Evolutionary conservation across 768 basidiomycete species (phyloP), one percentile per base, ranked within the genome.

Genomic region (Suillus hirtellus): DNA sequence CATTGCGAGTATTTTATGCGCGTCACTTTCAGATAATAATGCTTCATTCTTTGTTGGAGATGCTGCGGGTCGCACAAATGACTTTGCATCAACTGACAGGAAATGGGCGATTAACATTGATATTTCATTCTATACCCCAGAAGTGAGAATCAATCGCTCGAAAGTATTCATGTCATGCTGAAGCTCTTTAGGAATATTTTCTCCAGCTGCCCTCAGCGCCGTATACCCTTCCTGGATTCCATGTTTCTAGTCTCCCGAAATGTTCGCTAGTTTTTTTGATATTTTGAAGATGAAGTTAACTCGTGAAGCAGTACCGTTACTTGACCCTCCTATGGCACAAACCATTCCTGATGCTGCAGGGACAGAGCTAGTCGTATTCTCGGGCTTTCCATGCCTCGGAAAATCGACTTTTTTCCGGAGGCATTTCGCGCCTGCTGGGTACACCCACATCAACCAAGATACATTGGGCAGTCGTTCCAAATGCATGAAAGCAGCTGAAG

Each of bases 361-460:
- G 61, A 67, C 69, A 4, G 84, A 89, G 66, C 76, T 89, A 12
- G 82, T 89, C 7, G 65, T 90, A 35, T 85, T 90, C 64, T 83
- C 86, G 1, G 89, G 89, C 4, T 79, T 76, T 43, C 89, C 89
- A 1, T 82, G 83, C 15, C 73, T 84, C 1, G 96, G 96, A 47
- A 98, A 99, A 75, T 87, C 92, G 0, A 83, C 89, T 0, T 92
- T 97, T 75, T 98, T 82, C 73, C 79, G 79, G 19, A 81, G 72
- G 50, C 79, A 94, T 72, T 96, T 98, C 74, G 73, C 79, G 19
- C 79, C 86, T 0, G 77, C 75, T 4, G 88, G 84, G 15, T 97
- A 98, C 73, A 75, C 81, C 2, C 93, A 96, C 66, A 82, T 99
- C 65, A 96, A 96, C 71, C 95, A 96, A 75, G 94, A 96, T 71